phyloP scores from a whole-genome alignment of 2,329 filamentous ascomycete genomes.

The Raffaelea ambrosiae region DNA sequence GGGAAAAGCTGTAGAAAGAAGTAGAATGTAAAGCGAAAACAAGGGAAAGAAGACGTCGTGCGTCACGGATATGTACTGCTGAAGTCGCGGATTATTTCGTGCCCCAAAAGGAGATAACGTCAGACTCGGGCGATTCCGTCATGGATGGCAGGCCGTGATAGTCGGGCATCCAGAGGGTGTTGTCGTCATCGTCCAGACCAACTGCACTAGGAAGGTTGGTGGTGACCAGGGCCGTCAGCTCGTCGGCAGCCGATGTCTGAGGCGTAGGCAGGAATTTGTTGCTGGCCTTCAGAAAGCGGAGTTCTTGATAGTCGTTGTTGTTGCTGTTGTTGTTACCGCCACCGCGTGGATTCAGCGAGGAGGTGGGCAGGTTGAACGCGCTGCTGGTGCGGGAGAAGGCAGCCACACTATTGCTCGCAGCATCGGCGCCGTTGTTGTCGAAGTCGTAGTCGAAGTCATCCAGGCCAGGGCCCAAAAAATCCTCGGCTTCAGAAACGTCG shows the following conservation, averaged over 20 bases:
- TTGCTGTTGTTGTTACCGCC: slow-evolving; percentile 21
- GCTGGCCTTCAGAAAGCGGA: slow-evolving; percentile 39
- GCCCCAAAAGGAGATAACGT: slow-evolving; percentile 17
- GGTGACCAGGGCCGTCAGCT: slow-evolving; percentile 33
- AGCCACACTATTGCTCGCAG: slow-evolving; percentile 23
- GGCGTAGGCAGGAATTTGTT: slow-evolving; percentile 34
- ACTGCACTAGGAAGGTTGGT: slow-evolving; percentile 7
- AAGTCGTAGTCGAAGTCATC: slow-evolving; percentile 30
- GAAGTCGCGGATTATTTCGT: slow-evolving; percentile 1
- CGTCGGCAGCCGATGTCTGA: slow-evolving; percentile 28
- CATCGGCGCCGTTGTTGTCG: slow-evolving; percentile 16
- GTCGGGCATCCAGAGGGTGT: slow-evolving; percentile 40
- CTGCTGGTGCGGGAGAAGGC: slow-evolving; percentile 39
- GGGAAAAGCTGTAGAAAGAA: neutral
- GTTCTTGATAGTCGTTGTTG: slow-evolving; percentile 45
- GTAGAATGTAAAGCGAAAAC: neutral
- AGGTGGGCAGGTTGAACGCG: slow-evolving; percentile 34
- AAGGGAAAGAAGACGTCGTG: no score
- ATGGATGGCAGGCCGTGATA: slow-evolving; percentile 24
- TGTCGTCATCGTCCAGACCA: slow-evolving; percentile 34
- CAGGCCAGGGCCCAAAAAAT: slow-evolving; percentile 36
- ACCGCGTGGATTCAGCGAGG: slow-evolving; percentile 36
- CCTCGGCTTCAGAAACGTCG: slow-evolving; percentile 59
- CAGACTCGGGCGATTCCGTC: slow-evolving; percentile 22
- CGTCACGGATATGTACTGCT: neutral